Base-by-base conservation (phyloP, 208 protist genomes). In the Acanthamoeba lugdunensis region DNA sequence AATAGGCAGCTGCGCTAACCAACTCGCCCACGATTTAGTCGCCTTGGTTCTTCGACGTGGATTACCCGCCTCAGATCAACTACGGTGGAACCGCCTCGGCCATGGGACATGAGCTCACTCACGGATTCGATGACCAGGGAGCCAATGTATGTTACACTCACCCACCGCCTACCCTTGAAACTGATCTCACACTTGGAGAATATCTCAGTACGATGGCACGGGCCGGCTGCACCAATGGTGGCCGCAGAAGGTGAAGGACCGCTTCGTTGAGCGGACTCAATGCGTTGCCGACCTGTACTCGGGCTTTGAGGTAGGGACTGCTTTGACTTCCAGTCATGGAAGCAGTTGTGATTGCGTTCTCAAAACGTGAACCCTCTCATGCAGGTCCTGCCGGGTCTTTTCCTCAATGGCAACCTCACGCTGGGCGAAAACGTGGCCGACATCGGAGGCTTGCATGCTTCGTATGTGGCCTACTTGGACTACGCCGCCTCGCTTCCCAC, bases 231-330 rank as follows among this genome's bases (percentile, higher is more conserved):
- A 58, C 50, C 21, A 93, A 13, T 93, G 89, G 89, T 93, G 89
- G 89, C 41, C 37, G 37, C 37, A 41, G 37, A 41, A 41, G 37
- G 37, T 41, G 37, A 41, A 41, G 37, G 37, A 41, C 37, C 37
- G 37, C 37, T 41, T 41, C 37, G 37, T 41, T 41, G 37, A 41
- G 37, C 37, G 37, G 3, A 65, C 89, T 11, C 33, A 58, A 4
- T 93, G 89, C 89, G 89, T 93, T n/a, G 61, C 89, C 23, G 23
- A 93, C 30, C 54, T 82, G 30, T 93, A 93, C 67, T 93, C 89
- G 4, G 7, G 21, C 4, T 82, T 69, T n/a, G 33, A 82, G 48
- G 89, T 65, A 6, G 2, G 37, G 3, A 41, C 37, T 41, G 37
- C 37, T 41, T 41, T 41, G 37, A 41, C 37, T 41, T 41, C 37